A percentile compares a stretch with the other conserved stretches of the same genome.
Conservation (phyloP, 352 stramenopile genomes). For the Paralagenidium karlingii region DNA sequence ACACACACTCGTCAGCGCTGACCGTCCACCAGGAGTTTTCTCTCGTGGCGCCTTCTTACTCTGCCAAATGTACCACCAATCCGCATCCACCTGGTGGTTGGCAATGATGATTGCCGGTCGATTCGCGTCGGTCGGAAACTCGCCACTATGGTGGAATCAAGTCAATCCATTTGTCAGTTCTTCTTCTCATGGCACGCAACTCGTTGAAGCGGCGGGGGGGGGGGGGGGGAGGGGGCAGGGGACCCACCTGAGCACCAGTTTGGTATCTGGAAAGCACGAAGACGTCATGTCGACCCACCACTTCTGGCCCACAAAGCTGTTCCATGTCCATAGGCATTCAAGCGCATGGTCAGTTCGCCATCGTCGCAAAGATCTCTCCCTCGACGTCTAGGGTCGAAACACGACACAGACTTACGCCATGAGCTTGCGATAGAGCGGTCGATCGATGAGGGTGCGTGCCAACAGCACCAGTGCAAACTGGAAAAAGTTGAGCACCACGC, state of each 20-base stretch:
- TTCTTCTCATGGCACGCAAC: neutral
- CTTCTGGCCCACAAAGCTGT: slow-evolving; percentile 41
- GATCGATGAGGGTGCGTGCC: slow-evolving; percentile 48
- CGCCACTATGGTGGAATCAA: slow-evolving; percentile 15
- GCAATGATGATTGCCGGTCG: slow-evolving; percentile 80
- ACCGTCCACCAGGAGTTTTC: too few species aligned
- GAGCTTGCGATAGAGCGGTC: slow-evolving; percentile 50
- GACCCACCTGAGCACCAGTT: slow-evolving; percentile 71
- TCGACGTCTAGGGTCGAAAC: slow-evolving; percentile 6
- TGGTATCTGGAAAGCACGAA: slow-evolving; percentile 72
- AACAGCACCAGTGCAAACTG: slow-evolving; percentile 76
- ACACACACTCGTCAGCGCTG: neutral
- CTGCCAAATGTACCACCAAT: slow-evolving; percentile 91
- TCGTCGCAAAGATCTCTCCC: neutral
- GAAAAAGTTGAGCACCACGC: slow-evolving; percentile 61
- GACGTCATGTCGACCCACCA: slow-evolving; percentile 83
- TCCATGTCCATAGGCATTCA: too few species aligned
- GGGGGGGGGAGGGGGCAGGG: slow-evolving; percentile 1
- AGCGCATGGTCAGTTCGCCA: slow-evolving; percentile 1
- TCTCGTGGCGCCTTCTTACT: too few species aligned
- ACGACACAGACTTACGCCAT: slow-evolving; percentile 31
- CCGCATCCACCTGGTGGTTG: slow-evolving; percentile 87
- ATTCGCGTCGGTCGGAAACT: slow-evolving; percentile 56
- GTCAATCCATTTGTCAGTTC: neutral
- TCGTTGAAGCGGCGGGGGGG: too few species aligned